These are phyloP conservation scores for Acer saccharum DNA, from an alignment of 345 rosid genomes.

Conservation along the genomic window DNA sequence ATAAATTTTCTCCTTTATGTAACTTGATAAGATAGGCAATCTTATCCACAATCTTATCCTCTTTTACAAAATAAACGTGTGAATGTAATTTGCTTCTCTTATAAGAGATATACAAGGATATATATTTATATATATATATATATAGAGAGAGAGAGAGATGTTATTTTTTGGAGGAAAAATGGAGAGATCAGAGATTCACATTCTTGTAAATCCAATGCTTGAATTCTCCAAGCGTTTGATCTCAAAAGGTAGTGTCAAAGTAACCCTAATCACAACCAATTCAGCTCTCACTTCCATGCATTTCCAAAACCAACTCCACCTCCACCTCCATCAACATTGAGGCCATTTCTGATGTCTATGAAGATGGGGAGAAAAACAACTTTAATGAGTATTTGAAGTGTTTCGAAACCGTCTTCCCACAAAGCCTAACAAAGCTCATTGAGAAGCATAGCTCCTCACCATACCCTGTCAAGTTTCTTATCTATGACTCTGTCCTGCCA, in stretches of 20 bases:
- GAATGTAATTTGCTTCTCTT: too few relatives aligned
- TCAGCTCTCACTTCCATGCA: slow-evolving; percentile 24
- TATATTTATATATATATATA: too few relatives aligned
- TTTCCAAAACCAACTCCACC: not conserved
- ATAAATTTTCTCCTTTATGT: too few relatives aligned
- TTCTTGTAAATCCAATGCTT: slow-evolving; percentile 52
- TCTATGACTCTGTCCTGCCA: not conserved
- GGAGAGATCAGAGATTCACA: slow-evolving; percentile 16
- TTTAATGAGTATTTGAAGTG: not conserved
- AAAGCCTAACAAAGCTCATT: slow-evolving; percentile 34
- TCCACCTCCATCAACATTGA: slow-evolving; percentile 22
- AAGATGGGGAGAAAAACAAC: not conserved
- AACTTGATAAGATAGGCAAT: not conserved
- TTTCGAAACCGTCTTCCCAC: slow-evolving; percentile 27
- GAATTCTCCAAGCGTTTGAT: slow-evolving; percentile 58
- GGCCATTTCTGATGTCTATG: slow-evolving; percentile 30
- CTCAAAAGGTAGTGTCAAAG: slow-evolving; percentile 48
- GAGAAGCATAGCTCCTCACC: slow-evolving; percentile 2
- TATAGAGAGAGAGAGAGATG: too few relatives aligned
- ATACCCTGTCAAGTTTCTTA: not conserved
- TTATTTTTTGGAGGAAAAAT: not conserved
- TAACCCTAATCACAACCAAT: slow-evolving; percentile 49
- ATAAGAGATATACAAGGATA: too few relatives aligned
- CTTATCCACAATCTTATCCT: not conserved
- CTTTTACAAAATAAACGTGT: too few relatives aligned